Evolutionary conservation across 345 rosid species (phyloP), one percentile per base, ranked within the genome.

Genomic region (Theobroma cacao): DNA sequence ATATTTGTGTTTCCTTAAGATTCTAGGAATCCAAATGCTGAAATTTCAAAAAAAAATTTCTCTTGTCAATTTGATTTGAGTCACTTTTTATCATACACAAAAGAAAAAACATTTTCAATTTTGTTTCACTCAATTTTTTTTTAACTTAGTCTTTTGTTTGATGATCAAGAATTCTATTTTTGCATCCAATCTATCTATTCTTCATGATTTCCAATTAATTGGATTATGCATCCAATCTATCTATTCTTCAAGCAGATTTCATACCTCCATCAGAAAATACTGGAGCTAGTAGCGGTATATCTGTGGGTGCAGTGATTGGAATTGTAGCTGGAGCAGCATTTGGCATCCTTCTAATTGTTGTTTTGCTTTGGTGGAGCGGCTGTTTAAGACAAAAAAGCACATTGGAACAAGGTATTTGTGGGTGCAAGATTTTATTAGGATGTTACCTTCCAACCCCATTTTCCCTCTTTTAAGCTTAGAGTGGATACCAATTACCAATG

Each of bases 291-390:
- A 72, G 30, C 11, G 0, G 62, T 33, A 20, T 34, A 14, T 38
- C 63, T 13, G 34, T 30, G 17, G 40, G 22, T 38, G 67, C 40
- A 62, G 65, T 56, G 76, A 13, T 38, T 7, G 64, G 64, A 18
- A 77, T 86, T 40, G 78, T 68, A 22, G 84, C 73, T 43, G 87
- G 53, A 70, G 74, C 66, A 15, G 60, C 30, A 8, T 72, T 76
- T n/a, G 56, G 26, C 55, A 11, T 45, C 33, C 26, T 79, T n/a
- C 71, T 88, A 53, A 12, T 82, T 60, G 13, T 76, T 1, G 72
- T 62, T 6, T 45, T 80, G 40, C 75, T 88, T 59, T 81, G 89
- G 87, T 75, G 88, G 85, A 81, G 38, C 43, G 59, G 81, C 36
- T 77, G 76, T 73, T 43, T 80, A 1, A 59, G 80, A 38, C 56